phyloP scores from a whole-genome alignment of 2,329 filamentous ascomycete genomes.

The Neofusicoccum sp. region DNA sequence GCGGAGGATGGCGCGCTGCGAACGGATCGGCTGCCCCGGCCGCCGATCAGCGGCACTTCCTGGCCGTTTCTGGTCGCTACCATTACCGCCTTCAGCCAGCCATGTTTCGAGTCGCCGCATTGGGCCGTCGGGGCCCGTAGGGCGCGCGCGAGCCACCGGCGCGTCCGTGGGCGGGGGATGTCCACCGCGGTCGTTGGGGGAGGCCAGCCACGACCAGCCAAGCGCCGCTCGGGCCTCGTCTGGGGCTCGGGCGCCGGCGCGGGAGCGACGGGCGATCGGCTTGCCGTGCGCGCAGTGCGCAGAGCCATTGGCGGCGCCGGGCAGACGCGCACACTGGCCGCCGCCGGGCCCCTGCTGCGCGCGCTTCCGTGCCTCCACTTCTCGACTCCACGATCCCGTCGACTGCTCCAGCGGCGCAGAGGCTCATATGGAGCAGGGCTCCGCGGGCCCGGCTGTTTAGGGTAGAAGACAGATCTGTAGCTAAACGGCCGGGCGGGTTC shows the following conservation, averaged over 20 bases:
- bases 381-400: neutral
- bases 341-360: no score
- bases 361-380: no score
- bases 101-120: slow-evolving; percentile 7
- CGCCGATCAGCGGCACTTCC: neutral
- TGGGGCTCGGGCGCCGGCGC: neutral
- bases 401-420: neutral
- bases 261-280: neutral
- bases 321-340: no score
- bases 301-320: no score
- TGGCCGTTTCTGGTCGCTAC: slow-evolving; percentile 13
- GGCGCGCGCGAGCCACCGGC: neutral
- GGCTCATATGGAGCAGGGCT: neutral
- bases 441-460: neutral
- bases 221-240: neutral
- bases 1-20: slow-evolving; percentile 1
- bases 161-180: neutral
- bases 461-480: neutral
- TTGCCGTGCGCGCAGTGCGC: neutral
- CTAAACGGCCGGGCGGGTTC: slow-evolving; percentile 3
- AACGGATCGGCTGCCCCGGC: slow-evolving; percentile 2
- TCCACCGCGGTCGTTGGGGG: neutral
- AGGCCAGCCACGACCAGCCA: neutral
- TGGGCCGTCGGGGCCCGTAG: neutral
- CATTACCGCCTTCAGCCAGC: slow-evolving; percentile 12